Percentiles rank a stretch among this genome's conserved stretches.
Conservation (phyloP, 2,329 filamentous ascomycete species). For the Colletotrichum lini region DNA sequence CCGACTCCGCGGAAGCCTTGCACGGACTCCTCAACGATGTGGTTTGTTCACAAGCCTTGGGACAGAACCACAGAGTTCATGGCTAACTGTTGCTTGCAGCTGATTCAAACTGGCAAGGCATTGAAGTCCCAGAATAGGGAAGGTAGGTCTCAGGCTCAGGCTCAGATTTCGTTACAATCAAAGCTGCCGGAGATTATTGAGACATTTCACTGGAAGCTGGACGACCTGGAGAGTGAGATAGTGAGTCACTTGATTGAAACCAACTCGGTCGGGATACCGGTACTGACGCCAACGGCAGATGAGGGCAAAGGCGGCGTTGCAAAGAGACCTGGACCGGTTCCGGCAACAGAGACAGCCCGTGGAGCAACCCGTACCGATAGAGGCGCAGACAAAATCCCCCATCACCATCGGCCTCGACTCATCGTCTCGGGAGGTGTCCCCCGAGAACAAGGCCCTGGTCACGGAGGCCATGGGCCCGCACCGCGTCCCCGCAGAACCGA, state of each 20-base stretch:
- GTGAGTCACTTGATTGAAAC: constrained; percentile 53
- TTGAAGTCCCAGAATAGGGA: constrained; percentile 65
- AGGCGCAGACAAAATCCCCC: constrained; percentile 54
- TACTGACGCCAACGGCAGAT: constrained; percentile 51
- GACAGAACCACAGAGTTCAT: background rate
- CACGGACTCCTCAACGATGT: constrained; percentile 69
- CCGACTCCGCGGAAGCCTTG: constrained; percentile 60
- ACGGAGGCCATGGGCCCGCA: constrained; percentile 32
- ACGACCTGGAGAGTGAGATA: constrained; percentile 71
- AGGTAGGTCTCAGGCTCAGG: constrained; percentile 51
- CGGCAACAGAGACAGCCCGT: constrained; percentile 45
- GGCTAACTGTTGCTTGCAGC: constrained; percentile 54
- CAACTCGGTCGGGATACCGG: background rate
- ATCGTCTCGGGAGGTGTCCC: constrained; percentile 47
- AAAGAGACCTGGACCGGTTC: constrained; percentile 65
- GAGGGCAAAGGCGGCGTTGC: constrained; percentile 68
- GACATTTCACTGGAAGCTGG: constrained; percentile 67
- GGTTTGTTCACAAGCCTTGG: constrained; percentile 55
- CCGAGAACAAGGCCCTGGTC: constrained; percentile 16
- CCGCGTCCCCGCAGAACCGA: constrained; percentile 36
- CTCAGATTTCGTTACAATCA: constrained; percentile 52
- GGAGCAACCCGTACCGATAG: constrained; percentile 47
- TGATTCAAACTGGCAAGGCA: constrained; percentile 72
- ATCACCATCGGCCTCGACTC: constrained; percentile 56
- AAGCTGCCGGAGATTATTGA: constrained; percentile 64